Conservation (phyloP, 768 basidiomycete genomes). For the Xerocomellus intermedius region DNA sequence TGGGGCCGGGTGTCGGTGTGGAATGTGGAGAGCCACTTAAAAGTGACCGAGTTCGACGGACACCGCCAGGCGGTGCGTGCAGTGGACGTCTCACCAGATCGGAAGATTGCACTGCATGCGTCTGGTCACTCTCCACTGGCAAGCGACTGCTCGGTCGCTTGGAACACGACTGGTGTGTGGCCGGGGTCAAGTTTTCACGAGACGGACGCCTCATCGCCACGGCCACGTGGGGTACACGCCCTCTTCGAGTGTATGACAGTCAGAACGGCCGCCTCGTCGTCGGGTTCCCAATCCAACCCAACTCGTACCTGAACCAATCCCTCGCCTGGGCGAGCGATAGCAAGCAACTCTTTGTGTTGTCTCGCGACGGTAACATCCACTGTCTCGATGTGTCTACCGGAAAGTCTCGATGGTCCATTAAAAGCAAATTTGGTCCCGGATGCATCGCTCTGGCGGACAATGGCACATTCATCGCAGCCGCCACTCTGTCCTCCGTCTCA, state of each 20-base stretch:
- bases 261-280: neutral
- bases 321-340: neutral
- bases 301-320: neutral
- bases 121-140: neutral
- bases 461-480: neutral
- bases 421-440: too few species aligned
- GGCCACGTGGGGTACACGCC: too few species aligned
- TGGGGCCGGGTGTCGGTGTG: neutral
- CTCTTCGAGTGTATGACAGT: neutral
- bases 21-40: neutral
- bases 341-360: neutral
- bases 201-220: neutral
- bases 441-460: neutral
- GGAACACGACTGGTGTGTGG: neutral
- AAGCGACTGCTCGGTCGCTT: neutral
- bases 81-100: slow-evolving; percentile 3
- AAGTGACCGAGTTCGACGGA: neutral
- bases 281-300: neutral
- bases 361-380: neutral
- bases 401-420: neutral
- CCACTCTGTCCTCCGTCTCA: neutral
- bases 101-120: neutral
- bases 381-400: neutral
- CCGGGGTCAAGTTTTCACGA: neutral
- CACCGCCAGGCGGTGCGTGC: neutral